These are phyloP conservation scores for Picea glauca DNA, from an alignment of 75 land plant species.

Conservation along the genomic window DNA sequence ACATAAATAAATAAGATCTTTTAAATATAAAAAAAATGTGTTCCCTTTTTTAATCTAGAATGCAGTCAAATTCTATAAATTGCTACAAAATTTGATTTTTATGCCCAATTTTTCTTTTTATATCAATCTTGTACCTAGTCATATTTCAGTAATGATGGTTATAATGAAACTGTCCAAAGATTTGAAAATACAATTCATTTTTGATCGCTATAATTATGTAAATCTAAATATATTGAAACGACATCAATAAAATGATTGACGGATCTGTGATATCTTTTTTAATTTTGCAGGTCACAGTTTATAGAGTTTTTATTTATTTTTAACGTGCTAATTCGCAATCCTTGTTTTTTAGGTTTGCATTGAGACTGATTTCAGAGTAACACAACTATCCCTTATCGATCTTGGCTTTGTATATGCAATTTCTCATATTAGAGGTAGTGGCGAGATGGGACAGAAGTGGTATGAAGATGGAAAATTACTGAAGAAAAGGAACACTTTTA, in stretches of 20 bases:
- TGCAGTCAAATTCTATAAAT: too few relatives aligned
- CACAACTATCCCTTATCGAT: conserved; percentile 77
- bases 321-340: background rate
- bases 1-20: too few relatives aligned
- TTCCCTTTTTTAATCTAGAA: too few relatives aligned
- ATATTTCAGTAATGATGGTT: too few relatives aligned
- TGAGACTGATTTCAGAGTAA: conserved; percentile 67
- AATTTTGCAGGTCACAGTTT: background rate
- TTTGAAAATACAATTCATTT: background rate
- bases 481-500: conserved; percentile 87
- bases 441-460: conserved; percentile 98
- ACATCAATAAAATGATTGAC: background rate
- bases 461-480: conserved; percentile 91
- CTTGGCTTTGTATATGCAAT: conserved; percentile 89
- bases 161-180: background rate
- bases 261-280: background rate
- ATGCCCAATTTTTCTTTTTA: too few relatives aligned
- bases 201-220: background rate
- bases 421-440: conserved; percentile 96
- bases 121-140: too few relatives aligned
- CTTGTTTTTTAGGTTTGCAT: conserved; percentile 47
- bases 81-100: too few relatives aligned
- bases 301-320: background rate
- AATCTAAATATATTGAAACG: background rate
- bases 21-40: too few relatives aligned